phyloP scores from a whole-genome alignment of 768 basidiomycete species.

The Tremella fuciformis region DNA sequence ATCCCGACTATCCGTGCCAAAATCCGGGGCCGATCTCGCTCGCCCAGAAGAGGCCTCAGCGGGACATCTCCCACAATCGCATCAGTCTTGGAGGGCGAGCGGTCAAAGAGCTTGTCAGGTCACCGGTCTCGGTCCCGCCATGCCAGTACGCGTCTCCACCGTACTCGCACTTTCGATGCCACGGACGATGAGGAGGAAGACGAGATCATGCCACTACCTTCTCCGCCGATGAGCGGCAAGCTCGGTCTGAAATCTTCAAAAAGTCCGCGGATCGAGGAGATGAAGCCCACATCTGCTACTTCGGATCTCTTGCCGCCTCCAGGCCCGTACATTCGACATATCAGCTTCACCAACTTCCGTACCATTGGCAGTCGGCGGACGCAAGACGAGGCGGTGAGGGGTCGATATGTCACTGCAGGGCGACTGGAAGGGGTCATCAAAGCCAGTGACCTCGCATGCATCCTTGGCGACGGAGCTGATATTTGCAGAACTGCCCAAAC shows the following conservation, averaged over 20 bases:
- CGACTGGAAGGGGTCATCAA: constrained; percentile 59
- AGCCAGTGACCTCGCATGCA: constrained; percentile 18
- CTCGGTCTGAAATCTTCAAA: background rate
- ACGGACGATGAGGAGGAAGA: constrained; percentile 30
- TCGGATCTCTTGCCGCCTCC: constrained; percentile 57
- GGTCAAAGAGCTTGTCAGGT: constrained; percentile 22
- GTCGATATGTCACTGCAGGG: constrained; percentile 88
- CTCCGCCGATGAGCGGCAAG: constrained; percentile 2
- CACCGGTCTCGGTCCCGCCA: constrained; percentile 1
- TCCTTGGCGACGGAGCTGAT: constrained; percentile 11
- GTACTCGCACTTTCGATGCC: constrained; percentile 9
- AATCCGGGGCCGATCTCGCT: background rate
- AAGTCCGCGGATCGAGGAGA: constrained; percentile 14
- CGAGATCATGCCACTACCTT: constrained; percentile 11
- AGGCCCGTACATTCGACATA: constrained; percentile 70
- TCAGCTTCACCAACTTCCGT: constrained; percentile 95
- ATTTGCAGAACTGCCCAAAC: constrained; percentile 76
- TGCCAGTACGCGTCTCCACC: background rate
- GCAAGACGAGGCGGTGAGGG: constrained; percentile 80
- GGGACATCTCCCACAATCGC: background rate
- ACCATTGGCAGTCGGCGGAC: constrained; percentile 94
- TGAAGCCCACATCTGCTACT: constrained; percentile 20
- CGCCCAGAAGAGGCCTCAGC: background rate
- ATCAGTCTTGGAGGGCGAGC: constrained; percentile 13
- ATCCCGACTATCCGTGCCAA: background rate